Percentiles rank a stretch among this genome's conserved stretches.
Evolutionary conservation across 202 grass and related monocot genomes (phyloP).

Genomic region (Tripidium arundinaceum): DNA sequence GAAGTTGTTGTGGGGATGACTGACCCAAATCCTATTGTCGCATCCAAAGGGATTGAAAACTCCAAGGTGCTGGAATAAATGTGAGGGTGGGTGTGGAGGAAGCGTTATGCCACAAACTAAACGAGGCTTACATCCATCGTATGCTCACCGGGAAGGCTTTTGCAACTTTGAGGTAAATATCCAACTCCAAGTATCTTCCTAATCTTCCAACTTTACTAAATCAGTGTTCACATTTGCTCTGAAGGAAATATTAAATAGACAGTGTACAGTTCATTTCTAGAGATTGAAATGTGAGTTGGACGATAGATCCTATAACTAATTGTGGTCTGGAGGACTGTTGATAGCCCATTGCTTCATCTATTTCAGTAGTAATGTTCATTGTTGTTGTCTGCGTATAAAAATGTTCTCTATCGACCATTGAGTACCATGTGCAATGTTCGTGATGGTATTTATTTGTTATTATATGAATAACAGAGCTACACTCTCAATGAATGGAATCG

Average conservation of each 20-base stretch:
- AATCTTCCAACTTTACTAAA: not conserved
- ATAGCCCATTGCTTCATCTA: not conserved
- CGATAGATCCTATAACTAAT: not conserved
- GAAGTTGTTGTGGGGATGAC: conserved; percentile 86
- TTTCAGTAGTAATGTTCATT: not conserved
- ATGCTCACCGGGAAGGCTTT: conserved; percentile 83
- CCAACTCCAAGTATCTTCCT: not conserved
- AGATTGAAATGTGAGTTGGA: not conserved
- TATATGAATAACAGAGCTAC: conserved; percentile 50
- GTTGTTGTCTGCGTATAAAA: not conserved
- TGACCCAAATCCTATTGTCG: conserved; percentile 92
- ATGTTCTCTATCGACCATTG: not conserved
- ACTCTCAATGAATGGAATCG: conserved; percentile 56
- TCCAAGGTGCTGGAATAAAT: conserved; percentile 61
- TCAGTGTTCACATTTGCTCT: not conserved
- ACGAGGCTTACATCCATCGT: conserved; percentile 78
- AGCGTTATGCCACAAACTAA: conserved; percentile 52
- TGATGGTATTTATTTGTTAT: not conserved
- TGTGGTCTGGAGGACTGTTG: not conserved
- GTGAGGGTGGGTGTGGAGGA: conserved; percentile 64
- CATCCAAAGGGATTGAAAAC: conserved; percentile 78
- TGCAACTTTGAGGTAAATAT: conserved; percentile 71
- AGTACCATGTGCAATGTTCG: not conserved
- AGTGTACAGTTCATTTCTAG: not conserved
- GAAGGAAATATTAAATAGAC: not conserved